These are phyloP conservation scores for Austropuccinia psidii DNA, from an alignment of 1,284 basidiomycete genomes.

Conservation along the genomic window DNA sequence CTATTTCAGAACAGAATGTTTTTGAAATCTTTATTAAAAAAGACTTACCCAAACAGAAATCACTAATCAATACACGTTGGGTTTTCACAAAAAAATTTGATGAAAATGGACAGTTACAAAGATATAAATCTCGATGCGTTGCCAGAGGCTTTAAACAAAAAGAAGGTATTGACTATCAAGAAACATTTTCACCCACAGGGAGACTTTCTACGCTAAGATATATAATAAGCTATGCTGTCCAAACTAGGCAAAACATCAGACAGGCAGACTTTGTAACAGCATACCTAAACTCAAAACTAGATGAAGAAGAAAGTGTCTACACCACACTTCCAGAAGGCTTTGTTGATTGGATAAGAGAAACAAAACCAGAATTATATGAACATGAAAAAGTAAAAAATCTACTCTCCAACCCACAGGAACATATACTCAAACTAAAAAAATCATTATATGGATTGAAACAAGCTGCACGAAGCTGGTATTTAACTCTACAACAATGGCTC, in stretches of 20 bases:
- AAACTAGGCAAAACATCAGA: not conserved
- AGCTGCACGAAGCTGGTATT: not conserved
- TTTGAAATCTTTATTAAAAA: slow-evolving; percentile 21
- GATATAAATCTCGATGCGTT: slow-evolving; percentile 19
- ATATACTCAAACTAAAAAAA: slow-evolving; percentile 6
- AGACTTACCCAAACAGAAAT: not conserved
- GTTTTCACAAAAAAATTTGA: slow-evolving; percentile 12
- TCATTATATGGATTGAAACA: slow-evolving; percentile 14
- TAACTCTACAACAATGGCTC: not conserved
- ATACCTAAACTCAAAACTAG: slow-evolving; percentile 12
- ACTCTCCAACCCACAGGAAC: not conserved
- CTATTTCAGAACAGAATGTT: too few relatives aligned
- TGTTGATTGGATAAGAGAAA: slow-evolving; percentile 24
- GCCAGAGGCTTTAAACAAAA: slow-evolving; percentile 17
- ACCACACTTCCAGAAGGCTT: slow-evolving; percentile 14
- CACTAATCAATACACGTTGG: not conserved
- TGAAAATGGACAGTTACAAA: not conserved
- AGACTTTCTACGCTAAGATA: not conserved
- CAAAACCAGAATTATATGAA: slow-evolving; percentile 25
- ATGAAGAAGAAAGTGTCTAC: slow-evolving; percentile 9
- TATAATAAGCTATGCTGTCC: not conserved
- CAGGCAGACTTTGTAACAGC: slow-evolving; percentile 30
- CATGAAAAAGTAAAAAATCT: too few relatives aligned
- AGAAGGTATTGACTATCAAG: slow-evolving; percentile 21
- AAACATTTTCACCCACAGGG: slow-evolving; percentile 21